Base-by-base conservation (phyloP, 2,329 filamentous ascomycete genomes). In the Alternaria alternata region DNA sequence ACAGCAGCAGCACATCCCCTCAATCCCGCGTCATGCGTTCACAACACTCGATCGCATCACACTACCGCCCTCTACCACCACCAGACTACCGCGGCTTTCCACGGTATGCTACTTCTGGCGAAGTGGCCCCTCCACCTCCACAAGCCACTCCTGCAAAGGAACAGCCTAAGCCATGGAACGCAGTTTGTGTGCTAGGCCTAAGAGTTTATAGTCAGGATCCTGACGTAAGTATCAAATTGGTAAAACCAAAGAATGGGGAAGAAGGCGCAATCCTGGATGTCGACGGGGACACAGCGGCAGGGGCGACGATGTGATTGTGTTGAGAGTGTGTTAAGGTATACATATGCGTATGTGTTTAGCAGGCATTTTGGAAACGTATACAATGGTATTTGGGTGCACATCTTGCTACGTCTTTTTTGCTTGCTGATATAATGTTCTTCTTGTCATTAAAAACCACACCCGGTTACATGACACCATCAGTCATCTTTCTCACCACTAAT, bases 101-200 rank as follows among this genome's bases (percentile, higher is more conserved):
- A 16, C 59, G 38, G 20, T 11, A 41, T 41, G 46, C 34, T 24
- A 20, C n/a, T 49, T 49, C 32, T 20, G 30, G 46, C 8, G 14
- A 22, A 24, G 14, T 24, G 4, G 5, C 54, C 3, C 22, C 46
- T 11, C 60, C 56, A 3, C 51, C 56, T 11, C 55, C 51, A 12
- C 14, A 26, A 47, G 30, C 5, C 1, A 20, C 38, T n/a, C 14
- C 57, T 18, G 47, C 43, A 12, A 65, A 69, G 34, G 62, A 65
- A 30, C 66, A 63, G 28, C 63, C 65, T 16, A 75, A 74, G 55
- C 84, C 84, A 0, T 88, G 86, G 87, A 87, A 88, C 64, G 86
- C 87, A 0, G 81, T 88, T 0, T 87, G 85, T 64, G 85, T 88
- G 2, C 78, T 88, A 3, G 87, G 87, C 0, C 68, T 89, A 41